A percentile compares a stretch with the other conserved stretches of the same genome.
These are phyloP conservation scores for Arthrinium phaeospermum DNA, from an alignment of 2,329 filamentous ascomycete species.

Conservation along the genomic window DNA sequence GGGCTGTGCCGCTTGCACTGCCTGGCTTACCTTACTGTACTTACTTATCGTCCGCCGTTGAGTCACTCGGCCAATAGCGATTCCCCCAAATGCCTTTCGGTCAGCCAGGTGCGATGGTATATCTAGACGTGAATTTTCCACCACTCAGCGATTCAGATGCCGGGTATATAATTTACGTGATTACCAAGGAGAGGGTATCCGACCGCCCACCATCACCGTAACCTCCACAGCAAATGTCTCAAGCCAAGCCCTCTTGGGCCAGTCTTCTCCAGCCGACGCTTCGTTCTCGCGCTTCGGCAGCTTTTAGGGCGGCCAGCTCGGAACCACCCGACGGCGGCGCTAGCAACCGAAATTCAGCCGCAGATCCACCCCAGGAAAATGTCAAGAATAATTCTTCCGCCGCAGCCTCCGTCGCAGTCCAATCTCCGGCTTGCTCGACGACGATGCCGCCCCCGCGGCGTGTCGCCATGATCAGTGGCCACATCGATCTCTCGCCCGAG, in stretches of 20 bases:
- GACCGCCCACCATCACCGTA: neutral
- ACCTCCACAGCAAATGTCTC: neutral
- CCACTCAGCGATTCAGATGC: neutral
- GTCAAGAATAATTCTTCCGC: neutral
- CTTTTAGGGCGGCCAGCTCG: neutral
- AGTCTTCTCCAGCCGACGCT: neutral
- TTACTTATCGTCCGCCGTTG: neutral
- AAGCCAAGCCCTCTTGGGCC: neutral
- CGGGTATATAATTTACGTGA: neutral
- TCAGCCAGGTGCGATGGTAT: neutral
- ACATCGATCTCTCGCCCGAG: neutral
- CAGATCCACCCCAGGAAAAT: neutral
- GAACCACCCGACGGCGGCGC: neutral
- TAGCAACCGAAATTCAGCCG: neutral
- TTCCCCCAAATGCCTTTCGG: neutral
- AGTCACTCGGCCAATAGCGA: neutral
- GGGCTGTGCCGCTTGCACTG: neutral
- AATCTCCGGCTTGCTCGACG: neutral
- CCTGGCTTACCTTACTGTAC: neutral
- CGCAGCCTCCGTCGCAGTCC: neutral
- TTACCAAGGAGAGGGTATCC: neutral
- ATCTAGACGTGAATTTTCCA: neutral
- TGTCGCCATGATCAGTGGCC: constrained; percentile 4
- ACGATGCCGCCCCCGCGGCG: neutral
- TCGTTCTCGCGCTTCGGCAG: neutral